Percentiles rank a stretch among this genome's conserved stretches.
These are phyloP conservation scores for Fusarium chaquense DNA, from an alignment of 2,329 filamentous ascomycete species.

Conservation along the genomic window DNA sequence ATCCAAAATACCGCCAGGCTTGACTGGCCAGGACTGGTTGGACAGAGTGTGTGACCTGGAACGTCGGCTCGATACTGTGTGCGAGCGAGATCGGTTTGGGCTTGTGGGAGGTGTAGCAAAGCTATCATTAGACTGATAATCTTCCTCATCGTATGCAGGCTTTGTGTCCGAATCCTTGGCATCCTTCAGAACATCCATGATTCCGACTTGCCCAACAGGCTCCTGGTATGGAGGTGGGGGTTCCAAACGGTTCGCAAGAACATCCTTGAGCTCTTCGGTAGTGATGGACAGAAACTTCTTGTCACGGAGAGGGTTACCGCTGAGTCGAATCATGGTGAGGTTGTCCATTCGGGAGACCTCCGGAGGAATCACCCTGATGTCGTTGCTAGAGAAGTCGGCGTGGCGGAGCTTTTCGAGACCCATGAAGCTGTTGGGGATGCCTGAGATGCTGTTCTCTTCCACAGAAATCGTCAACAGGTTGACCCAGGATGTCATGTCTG, in stretches of 20 bases:
- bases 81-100: constrained; percentile 62
- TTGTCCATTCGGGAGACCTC: constrained; percentile 83
- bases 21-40: constrained; percentile 66
- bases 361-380: constrained; percentile 80
- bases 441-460: constrained; percentile 83
- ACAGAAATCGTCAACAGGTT: constrained; percentile 79
- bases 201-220: constrained; percentile 36
- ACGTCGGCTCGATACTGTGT: constrained; percentile 59
- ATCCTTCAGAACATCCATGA: constrained; percentile 41
- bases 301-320: constrained; percentile 90
- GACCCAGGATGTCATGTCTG: constrained; percentile 79
- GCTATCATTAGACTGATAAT: constrained; percentile 63
- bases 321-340: constrained; percentile 79
- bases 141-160: constrained; percentile 52
- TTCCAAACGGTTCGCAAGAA: constrained; percentile 74
- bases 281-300: constrained; percentile 85
- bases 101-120: constrained; percentile 69
- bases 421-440: constrained; percentile 81
- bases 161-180: constrained; percentile 28
- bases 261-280: constrained; percentile 83
- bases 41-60: constrained; percentile 60
- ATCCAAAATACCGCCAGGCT: constrained; percentile 74
- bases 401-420: constrained; percentile 75
- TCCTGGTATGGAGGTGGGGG: constrained; percentile 62
- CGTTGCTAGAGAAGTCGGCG: constrained; percentile 87